A percentile compares a stretch with the other conserved stretches of the same genome.
phyloP scores from a whole-genome alignment of 1,284 basidiomycete species.

The Irpex lacteus region DNA sequence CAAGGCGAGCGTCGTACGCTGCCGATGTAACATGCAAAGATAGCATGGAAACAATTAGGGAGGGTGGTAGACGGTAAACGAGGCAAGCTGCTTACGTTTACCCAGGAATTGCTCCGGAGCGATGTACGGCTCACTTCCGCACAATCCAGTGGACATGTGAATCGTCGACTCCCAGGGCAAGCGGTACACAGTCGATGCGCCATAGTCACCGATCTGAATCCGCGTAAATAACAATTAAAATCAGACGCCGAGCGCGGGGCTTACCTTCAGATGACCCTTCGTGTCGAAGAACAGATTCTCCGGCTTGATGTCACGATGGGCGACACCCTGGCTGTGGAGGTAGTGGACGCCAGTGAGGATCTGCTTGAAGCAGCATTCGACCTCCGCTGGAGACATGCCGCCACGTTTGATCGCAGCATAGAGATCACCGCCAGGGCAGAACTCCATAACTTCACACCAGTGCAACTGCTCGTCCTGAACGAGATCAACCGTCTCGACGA shows the following conservation, averaged over 20 bases:
- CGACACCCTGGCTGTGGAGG: constrained; percentile 94
- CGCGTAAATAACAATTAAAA: constrained; percentile 4
- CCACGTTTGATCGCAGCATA: constrained; percentile 99
- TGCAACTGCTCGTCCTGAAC: constrained; percentile 95
- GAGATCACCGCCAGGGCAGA: constrained; percentile 94
- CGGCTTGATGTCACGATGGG: constrained; percentile 97
- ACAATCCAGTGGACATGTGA: constrained; percentile 95
- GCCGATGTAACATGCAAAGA: constrained; percentile 18
- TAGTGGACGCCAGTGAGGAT: constrained; percentile 88
- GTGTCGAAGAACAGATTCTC: constrained; percentile 96
- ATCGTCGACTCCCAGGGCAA: constrained; percentile 98
- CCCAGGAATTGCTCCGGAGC: constrained; percentile 96
- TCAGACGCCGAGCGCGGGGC: constrained; percentile 15
- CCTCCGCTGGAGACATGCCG: constrained; percentile 90
- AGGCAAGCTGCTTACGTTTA: constrained; percentile 73
- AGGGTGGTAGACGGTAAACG: constrained; percentile 23
- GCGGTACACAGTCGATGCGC: constrained; percentile 96
- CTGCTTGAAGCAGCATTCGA: constrained; percentile 98
- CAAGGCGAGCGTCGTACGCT: constrained; percentile 97
- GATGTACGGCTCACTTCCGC: constrained; percentile 98
- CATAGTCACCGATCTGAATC: constrained; percentile 92
- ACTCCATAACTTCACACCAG: constrained; percentile 99
- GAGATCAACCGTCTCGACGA: constrained; percentile 98
- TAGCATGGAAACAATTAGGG: constrained; percentile 25
- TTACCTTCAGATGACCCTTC: constrained; percentile 89